These are phyloP conservation scores for Rhododendron molle DNA, from an alignment of 148 eudicot genomes.

Conservation along the genomic window DNA sequence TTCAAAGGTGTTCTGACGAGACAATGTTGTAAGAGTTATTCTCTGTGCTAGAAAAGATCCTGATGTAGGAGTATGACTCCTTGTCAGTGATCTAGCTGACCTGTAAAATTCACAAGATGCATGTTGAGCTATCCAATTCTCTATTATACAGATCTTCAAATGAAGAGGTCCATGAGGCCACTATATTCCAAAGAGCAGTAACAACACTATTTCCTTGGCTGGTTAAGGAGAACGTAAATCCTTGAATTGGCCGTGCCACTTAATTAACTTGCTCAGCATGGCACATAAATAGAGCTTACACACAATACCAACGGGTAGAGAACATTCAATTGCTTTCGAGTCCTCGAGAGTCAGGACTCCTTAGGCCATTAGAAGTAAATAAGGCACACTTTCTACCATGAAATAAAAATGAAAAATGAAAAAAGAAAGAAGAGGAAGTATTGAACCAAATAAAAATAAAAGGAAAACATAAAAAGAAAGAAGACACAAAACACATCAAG, in stretches of 20 bases:
- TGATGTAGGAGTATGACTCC: constrained; percentile 53
- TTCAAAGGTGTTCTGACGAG: constrained; percentile 26
- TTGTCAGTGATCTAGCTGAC: constrained; percentile 71
- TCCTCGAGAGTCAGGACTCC: background rate
- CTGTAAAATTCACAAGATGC: constrained; percentile 27
- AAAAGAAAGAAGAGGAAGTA: background rate
- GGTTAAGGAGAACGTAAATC: background rate
- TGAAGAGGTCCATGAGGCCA: background rate
- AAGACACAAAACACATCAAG: background rate
- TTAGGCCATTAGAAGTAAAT: background rate
- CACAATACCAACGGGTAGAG: background rate
- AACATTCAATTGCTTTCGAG: background rate
- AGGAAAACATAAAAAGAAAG: background rate
- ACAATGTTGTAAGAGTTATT: constrained; percentile 11
- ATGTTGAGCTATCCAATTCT: background rate
- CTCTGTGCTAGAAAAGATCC: constrained; percentile 38
- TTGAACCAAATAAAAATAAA: background rate
- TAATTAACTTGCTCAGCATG: background rate
- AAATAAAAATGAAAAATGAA: background rate
- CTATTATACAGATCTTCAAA: background rate
- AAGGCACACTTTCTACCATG: background rate
- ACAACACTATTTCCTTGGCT: background rate
- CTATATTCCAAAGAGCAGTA: background rate
- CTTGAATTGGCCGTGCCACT: background rate
- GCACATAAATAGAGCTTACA: background rate